Percentiles rank a stretch among this genome's conserved stretches.
These are phyloP conservation scores for Tylopilus sp. DNA, from an alignment of 768 basidiomycete species.

Conservation along the genomic window DNA sequence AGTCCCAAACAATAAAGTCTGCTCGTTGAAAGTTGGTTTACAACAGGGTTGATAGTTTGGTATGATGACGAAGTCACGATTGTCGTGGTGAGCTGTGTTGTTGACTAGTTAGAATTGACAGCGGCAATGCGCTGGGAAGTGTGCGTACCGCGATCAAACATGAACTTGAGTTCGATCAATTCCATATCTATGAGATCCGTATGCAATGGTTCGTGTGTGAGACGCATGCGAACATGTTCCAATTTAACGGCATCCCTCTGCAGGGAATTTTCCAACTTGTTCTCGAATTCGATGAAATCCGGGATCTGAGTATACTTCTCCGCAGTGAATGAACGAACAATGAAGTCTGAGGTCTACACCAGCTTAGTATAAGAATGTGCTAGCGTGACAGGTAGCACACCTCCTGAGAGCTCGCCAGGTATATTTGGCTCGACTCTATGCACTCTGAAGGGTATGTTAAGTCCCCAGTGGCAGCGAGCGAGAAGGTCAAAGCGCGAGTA, in stretches of 20 bases:
- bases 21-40: conserved; percentile 53
- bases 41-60: conserved; percentile 71
- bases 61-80: conserved; percentile 79
- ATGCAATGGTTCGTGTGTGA: conserved; percentile 67
- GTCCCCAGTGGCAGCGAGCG: conserved; percentile 71
- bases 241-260: conserved; percentile 80
- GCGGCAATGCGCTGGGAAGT: conserved; percentile 22
- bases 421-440: conserved; percentile 77
- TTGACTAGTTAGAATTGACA: conserved; percentile 4
- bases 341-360: conserved; percentile 69
- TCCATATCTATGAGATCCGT: conserved; percentile 79
- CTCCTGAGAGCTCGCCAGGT: conserved; percentile 76
- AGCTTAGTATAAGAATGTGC: conserved; percentile 5
- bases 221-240: conserved; percentile 82
- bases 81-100: conserved; percentile 71
- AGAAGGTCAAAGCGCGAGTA: conserved; percentile 75
- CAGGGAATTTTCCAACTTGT: conserved; percentile 77
- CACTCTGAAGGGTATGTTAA: conserved; percentile 73
- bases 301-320: conserved; percentile 91
- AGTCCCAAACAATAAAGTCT: conserved; percentile 64
- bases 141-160: conserved; percentile 63
- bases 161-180: conserved; percentile 78
- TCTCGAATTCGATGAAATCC: conserved; percentile 81
- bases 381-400: conserved; percentile 33
- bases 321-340: conserved; percentile 69